These are phyloP conservation scores for Zymoseptoria brevis DNA, from an alignment of 2,329 filamentous ascomycete species.

Conservation along the genomic window DNA sequence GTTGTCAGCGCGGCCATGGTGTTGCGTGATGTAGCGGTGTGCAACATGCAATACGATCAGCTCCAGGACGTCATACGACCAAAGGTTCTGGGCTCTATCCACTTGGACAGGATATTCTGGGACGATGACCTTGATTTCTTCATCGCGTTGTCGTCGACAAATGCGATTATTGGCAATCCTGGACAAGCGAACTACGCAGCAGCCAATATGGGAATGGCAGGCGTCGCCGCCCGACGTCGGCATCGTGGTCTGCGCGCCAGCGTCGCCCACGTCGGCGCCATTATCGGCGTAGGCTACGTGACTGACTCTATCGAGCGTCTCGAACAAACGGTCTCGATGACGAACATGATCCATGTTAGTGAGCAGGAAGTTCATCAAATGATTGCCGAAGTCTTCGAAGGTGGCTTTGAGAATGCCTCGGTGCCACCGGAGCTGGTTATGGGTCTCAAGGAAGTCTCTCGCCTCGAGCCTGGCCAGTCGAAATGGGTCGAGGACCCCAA, in stretches of 20 bases:
- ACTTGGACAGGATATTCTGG: not conserved
- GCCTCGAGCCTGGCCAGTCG: not conserved
- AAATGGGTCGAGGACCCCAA: not conserved
- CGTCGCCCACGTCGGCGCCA: slow-evolving; percentile 46
- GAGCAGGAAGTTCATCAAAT: slow-evolving; percentile 1
- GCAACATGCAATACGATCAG: not conserved
- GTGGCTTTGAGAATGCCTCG: not conserved
- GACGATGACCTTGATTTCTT: slow-evolving; percentile 34
- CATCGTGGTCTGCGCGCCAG: slow-evolving; percentile 37
- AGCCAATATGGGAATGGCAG: slow-evolving; percentile 30
- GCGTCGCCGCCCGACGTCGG: slow-evolving; percentile 31
- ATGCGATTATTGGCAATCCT: slow-evolving; percentile 48
- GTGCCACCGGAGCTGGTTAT: not conserved
- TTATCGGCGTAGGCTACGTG: slow-evolving; percentile 37
- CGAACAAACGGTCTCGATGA: not conserved
- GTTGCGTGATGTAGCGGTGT: not conserved
- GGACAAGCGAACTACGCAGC: slow-evolving; percentile 54
- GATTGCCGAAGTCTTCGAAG: not conserved
- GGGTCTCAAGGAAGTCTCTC: not conserved
- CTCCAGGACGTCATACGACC: not conserved
- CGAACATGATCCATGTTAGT: not conserved
- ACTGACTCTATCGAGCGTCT: not conserved
- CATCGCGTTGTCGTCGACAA: slow-evolving; percentile 46
- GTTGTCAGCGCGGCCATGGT: slow-evolving; percentile 14
- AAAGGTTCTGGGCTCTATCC: not conserved